Evolutionary conservation across 1,284 basidiomycete genomes (phyloP).

Genomic region (Cutaneotrichosporon cavernicola): DNA sequence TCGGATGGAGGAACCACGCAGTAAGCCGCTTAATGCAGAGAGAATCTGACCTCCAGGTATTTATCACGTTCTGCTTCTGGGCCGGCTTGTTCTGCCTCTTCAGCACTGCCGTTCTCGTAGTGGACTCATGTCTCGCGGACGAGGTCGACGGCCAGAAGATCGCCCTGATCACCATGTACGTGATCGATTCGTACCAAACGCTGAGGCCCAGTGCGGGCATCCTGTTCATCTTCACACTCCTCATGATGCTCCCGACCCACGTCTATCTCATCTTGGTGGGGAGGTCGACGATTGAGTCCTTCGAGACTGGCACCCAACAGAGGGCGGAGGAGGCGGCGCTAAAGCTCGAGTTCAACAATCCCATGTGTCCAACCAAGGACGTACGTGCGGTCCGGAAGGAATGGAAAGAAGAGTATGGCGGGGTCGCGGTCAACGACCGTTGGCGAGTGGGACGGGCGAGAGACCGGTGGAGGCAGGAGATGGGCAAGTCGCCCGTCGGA

Average conservation of each 20-base stretch:
- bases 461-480: conserved; percentile 44
- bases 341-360: conserved; percentile 30
- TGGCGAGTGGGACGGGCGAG: conserved; percentile 41
- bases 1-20: conserved; percentile 52
- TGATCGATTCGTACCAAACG: conserved; percentile 1
- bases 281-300: conserved; percentile 48
- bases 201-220: conserved; percentile 38
- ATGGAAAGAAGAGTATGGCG: conserved; percentile 51
- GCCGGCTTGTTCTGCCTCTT: conserved; percentile 43
- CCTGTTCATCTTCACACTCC: conserved; percentile 43
- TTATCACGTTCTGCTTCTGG: conserved; percentile 51
- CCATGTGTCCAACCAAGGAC: conserved; percentile 15
- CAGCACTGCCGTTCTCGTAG: conserved; percentile 36
- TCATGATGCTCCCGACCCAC: conserved; percentile 43
- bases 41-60: conserved; percentile 35
- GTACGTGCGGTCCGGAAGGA: conserved; percentile 13
- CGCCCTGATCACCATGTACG: conserved; percentile 44
- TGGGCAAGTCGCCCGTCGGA: conserved; percentile 40
- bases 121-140: conserved; percentile 21
- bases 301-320: conserved; percentile 36
- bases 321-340: conserved; percentile 41
- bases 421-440: conserved; percentile 40
- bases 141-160: conserved; percentile 46
- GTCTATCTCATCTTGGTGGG: conserved; percentile 40
- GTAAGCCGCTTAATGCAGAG: conserved; percentile 22